phyloP scores from a whole-genome alignment of 306 rosid genomes.

The Vigna radiata region DNA sequence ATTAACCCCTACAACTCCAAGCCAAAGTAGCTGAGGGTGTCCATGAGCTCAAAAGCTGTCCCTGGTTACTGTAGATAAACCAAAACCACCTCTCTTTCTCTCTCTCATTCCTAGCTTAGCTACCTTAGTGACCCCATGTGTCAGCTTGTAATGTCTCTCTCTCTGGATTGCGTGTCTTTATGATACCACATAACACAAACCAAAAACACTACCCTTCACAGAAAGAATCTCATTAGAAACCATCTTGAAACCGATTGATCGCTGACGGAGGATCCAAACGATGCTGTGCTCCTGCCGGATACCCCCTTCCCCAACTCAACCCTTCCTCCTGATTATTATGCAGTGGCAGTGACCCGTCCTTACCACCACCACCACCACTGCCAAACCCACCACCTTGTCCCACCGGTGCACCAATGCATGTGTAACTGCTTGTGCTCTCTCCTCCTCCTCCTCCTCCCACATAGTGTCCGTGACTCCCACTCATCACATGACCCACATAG shows the following conservation, averaged over 20 bases:
- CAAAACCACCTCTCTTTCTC: constrained; percentile 43
- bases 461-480: constrained; percentile 36
- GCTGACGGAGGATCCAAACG: constrained; percentile 61
- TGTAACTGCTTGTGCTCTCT: constrained; percentile 49
- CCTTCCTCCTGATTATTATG: constrained; percentile 48
- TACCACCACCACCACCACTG: constrained; percentile 35
- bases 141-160: constrained; percentile 62
- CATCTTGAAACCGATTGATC: constrained; percentile 93
- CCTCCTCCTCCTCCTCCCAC: constrained; percentile 32
- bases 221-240: constrained; percentile 58
- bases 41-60: constrained; percentile 78
- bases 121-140: constrained; percentile 66
- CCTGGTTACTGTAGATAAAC: constrained; percentile 52
- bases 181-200: constrained; percentile 29
- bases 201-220: constrained; percentile 37
- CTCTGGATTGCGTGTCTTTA: constrained; percentile 58
- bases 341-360: constrained; percentile 58
- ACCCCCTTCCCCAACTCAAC: constrained; percentile 61
- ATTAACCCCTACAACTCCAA: constrained; percentile 48
- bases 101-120: constrained; percentile 27
- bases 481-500: constrained; percentile 75
- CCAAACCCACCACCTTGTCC: constrained; percentile 50
- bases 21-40: constrained; percentile 87
- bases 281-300: constrained; percentile 61
- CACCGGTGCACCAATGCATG: constrained; percentile 93